phyloP scores from a whole-genome alignment of 202 grass and related monocot species.

The Saccharum hybrid region DNA sequence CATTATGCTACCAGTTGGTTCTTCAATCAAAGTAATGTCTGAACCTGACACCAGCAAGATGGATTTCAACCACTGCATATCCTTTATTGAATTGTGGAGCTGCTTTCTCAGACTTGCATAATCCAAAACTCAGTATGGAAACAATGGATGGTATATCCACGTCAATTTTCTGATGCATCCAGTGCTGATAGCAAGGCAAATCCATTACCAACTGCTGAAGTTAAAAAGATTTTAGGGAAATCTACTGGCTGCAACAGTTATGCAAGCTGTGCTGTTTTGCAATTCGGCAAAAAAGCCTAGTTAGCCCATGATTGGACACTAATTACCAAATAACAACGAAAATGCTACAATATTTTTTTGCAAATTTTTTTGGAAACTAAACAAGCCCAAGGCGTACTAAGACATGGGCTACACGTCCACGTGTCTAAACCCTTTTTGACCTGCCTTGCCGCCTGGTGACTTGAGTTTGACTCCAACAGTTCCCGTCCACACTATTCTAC shows the following conservation, averaged over 20 bases:
- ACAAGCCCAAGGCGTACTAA: no score
- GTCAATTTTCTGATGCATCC: constrained; percentile 40
- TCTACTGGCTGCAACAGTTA: constrained; percentile 62
- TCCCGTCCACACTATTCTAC: not conserved
- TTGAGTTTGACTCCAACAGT: constrained; percentile 59
- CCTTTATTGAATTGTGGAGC: no score
- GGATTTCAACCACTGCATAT: no score
- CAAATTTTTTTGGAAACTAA: no score
- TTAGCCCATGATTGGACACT: no score
- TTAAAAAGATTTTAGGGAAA: constrained; percentile 69
- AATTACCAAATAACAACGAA: no score
- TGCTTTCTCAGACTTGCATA: not conserved
- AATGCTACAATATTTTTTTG: no score
- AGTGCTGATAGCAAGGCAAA: constrained; percentile 45
- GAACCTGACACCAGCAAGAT: no score
- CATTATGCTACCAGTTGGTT: no score
- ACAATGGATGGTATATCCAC: constrained; percentile 39
- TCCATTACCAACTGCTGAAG: constrained; percentile 27
- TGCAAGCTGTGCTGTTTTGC: constrained; percentile 84
- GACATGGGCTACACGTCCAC: not conserved
- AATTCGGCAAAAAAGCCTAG: no score
- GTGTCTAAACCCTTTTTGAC: not conserved
- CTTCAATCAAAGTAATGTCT: no score
- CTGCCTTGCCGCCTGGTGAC: not conserved
- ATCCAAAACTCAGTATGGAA: constrained; percentile 50